Conservation (phyloP, 225 moss, liverwort and hornwort species). For the Physcomitrium patens region DNA sequence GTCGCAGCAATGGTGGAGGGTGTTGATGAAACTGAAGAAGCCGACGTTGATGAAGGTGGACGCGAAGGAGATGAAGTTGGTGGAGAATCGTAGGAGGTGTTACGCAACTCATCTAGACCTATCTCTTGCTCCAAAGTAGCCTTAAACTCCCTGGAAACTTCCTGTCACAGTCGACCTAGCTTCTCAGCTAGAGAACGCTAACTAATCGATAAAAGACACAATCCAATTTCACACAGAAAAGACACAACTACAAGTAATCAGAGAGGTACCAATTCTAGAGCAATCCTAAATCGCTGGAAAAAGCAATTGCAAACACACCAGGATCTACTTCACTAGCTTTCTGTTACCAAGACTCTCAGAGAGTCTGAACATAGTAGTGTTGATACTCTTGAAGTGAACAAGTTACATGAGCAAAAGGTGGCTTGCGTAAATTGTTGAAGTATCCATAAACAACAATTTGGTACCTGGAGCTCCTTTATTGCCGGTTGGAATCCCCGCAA, state of each 20-base stretch:
- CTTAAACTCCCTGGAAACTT: slow-evolving; percentile 97
- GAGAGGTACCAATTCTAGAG: neutral
- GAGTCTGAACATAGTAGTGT: neutral
- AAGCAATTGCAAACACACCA: neutral
- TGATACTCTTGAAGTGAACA: neutral
- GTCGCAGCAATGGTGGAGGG: slow-evolving; percentile 42
- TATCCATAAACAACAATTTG: neutral
- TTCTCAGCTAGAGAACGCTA: slow-evolving; percentile 1
- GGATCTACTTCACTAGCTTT: neutral
- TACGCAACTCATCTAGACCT: slow-evolving; percentile 93
- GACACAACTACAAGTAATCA: neutral
- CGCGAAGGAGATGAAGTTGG: slow-evolving; percentile 50
- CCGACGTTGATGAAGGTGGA: slow-evolving; percentile 1
- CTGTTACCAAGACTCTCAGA: neutral
- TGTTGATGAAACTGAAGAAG: slow-evolving; percentile 38
- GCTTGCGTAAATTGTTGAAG: neutral
- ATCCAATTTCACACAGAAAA: neutral
- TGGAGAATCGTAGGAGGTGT: slow-evolving; percentile 51
- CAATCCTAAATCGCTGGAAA: neutral
- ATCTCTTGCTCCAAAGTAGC: slow-evolving; percentile 97
- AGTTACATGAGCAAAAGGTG: neutral
- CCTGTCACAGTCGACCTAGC: slow-evolving; percentile 56
- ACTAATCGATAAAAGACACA: no score
- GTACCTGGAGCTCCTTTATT: slow-evolving; percentile 93
- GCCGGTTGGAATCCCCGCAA: slow-evolving; percentile 92